Percentiles rank a stretch among this genome's conserved stretches.
phyloP scores from a whole-genome alignment of 441 rosid species.

The Kokia cookei region DNA sequence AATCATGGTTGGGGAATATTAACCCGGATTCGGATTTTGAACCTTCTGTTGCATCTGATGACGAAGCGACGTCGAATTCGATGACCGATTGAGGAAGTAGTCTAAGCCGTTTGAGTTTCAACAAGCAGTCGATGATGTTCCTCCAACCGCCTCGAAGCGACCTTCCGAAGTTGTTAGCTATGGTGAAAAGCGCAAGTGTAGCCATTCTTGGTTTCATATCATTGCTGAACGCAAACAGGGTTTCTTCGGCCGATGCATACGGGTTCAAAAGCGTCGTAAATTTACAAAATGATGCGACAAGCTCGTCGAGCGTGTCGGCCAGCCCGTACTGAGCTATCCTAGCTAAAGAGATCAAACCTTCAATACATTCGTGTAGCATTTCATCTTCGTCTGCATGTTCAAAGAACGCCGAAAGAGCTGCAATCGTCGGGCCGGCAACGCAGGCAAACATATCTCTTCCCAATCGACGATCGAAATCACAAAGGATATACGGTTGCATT shows the following conservation, averaged over 20 bases:
- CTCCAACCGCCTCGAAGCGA: conserved; percentile 87
- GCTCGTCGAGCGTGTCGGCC: conserved; percentile 81
- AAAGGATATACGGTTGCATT: conserved; percentile 34
- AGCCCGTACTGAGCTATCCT: conserved; percentile 75
- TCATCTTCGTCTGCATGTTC: conserved; percentile 91
- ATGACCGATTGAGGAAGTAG: conserved; percentile 68
- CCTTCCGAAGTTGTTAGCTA: conserved; percentile 75
- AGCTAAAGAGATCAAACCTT: conserved; percentile 71
- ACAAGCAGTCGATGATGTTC: conserved; percentile 74
- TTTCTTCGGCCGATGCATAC: conserved; percentile 85
- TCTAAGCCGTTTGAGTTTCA: conserved; percentile 78
- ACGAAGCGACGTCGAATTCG: conserved; percentile 42
- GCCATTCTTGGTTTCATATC: conserved; percentile 92
- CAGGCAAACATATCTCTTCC: conserved; percentile 90
- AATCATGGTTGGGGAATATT: conserved; percentile 30
- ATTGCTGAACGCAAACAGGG: conserved; percentile 70
- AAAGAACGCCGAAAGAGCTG: conserved; percentile 77
- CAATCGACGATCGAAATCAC: conserved; percentile 58
- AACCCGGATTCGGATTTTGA: conserved; percentile 32
- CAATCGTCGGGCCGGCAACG: conserved; percentile 79
- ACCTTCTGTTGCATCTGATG: conserved; percentile 22
- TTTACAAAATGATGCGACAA: conserved; percentile 72
- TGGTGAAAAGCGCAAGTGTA: conserved; percentile 80
- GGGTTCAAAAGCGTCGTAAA: conserved; percentile 81
- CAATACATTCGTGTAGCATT: conserved; percentile 80